Percentiles rank a stretch among this genome's conserved stretches.
phyloP scores from a whole-genome alignment of 2,329 filamentous ascomycete species.

The Meredithiella fracta region DNA sequence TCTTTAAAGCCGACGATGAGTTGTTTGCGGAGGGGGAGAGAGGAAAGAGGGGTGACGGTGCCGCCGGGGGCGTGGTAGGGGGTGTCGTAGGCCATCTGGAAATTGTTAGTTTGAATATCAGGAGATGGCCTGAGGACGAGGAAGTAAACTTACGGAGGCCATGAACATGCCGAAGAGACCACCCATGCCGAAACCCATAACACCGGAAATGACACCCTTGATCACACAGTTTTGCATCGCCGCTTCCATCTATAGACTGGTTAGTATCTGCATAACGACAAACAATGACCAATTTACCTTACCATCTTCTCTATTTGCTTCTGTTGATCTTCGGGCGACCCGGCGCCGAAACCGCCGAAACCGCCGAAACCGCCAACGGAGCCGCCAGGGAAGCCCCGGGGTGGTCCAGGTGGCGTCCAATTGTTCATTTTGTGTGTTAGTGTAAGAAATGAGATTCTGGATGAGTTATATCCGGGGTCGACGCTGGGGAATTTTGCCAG shows the following conservation, averaged over 20 bases:
- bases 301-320: conserved; percentile 16
- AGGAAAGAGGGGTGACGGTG: conserved; percentile 27
- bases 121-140: background rate
- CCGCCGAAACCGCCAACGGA: background rate
- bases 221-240: conserved; percentile 84
- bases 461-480: background rate
- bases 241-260: conserved; percentile 47
- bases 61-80: conserved; percentile 45
- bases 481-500: background rate
- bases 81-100: conserved; percentile 93
- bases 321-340: conserved; percentile 15
- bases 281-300: background rate
- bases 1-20: conserved; percentile 77
- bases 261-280: background rate
- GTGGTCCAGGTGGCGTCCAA: conserved; percentile 4
- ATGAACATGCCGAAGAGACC: conserved; percentile 95
- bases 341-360: background rate
- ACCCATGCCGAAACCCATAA: conserved; percentile 86
- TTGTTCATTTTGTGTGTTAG: background rate
- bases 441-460: background rate
- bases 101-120: background rate
- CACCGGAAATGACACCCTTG: conserved; percentile 78
- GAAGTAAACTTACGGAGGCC: conserved; percentile 56
- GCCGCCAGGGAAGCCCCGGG: conserved; percentile 4
- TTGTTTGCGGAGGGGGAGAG: conserved; percentile 72